phyloP scores from a whole-genome alignment of 306 rosid genomes.

The Quercus dentata region DNA sequence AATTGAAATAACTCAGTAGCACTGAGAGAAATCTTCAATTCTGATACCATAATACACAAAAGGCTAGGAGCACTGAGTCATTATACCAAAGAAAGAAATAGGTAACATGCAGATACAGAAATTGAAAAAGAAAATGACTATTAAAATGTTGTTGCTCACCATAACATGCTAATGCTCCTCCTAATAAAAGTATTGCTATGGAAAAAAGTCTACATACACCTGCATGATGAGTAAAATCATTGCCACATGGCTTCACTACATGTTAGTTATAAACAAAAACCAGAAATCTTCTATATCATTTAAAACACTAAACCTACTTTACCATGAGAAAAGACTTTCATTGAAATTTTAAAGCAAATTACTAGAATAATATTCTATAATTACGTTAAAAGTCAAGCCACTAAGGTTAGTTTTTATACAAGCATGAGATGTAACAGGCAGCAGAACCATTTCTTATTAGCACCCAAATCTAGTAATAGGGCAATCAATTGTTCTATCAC shows the following conservation, averaged over 20 bases:
- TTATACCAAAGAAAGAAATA: background rate
- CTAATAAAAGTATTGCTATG: constrained; percentile 59
- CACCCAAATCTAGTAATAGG: background rate
- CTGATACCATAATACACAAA: background rate
- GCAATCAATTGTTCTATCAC: background rate
- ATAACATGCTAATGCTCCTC: constrained; percentile 80
- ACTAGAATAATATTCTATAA: background rate
- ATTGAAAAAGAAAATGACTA: constrained; percentile 13
- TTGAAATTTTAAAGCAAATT: background rate
- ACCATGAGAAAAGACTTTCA: background rate
- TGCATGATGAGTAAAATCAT: constrained; percentile 45
- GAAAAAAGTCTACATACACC: constrained; percentile 82
- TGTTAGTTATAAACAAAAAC: background rate
- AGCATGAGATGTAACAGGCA: background rate
- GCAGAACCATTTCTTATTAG: background rate
- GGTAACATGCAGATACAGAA: background rate
- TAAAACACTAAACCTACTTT: background rate
- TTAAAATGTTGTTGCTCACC: constrained; percentile 48
- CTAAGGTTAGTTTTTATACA: background rate
- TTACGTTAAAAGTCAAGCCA: background rate
- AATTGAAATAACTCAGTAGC: background rate
- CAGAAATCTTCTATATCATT: background rate
- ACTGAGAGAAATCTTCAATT: background rate
- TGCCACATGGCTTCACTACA: constrained; percentile 5
- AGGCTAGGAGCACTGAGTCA: background rate